Evolutionary conservation across 345 rosid genomes (phyloP).

Genomic region (Pugionium cornutum): DNA sequence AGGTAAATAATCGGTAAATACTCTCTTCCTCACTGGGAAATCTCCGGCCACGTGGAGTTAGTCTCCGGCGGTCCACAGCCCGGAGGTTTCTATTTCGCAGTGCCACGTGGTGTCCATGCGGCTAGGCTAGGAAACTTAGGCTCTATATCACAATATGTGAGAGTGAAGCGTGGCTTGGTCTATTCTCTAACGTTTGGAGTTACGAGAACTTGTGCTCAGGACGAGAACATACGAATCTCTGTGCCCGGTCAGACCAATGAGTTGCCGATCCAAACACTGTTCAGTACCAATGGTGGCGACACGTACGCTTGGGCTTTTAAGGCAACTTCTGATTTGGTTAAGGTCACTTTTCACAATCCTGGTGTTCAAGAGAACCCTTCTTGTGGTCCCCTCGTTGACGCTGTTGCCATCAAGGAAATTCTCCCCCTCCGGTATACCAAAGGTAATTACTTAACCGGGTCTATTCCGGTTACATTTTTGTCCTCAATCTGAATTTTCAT

Average conservation of each 20-base stretch:
- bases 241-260: conserved; percentile 59
- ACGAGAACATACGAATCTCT: conserved; percentile 57
- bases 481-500: no score
- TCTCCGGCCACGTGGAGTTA: conserved; percentile 65
- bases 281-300: conserved; percentile 78
- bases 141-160: conserved; percentile 61
- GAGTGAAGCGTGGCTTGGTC: conserved; percentile 44
- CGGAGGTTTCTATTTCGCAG: conserved; percentile 63
- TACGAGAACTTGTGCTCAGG: conserved; percentile 81
- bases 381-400: conserved; percentile 82
- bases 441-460: conserved; percentile 36
- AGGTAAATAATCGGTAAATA: conserved; percentile 67
- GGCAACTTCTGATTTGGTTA: conserved; percentile 50
- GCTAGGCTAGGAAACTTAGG: conserved; percentile 82
- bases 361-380: conserved; percentile 81
- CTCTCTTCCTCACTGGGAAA: conserved; percentile 87
- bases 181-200: conserved; percentile 79
- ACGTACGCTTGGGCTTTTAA: conserved; percentile 77
- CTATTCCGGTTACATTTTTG: no score
- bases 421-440: conserved; percentile 43
- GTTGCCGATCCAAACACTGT: conserved; percentile 66
- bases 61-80: conserved; percentile 86
- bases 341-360: conserved; percentile 70
- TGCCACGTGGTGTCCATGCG: conserved; percentile 82
- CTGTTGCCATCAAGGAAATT: conserved; percentile 79